These are phyloP conservation scores for Exophiala phaeomuriformis DNA, from an alignment of 2,329 filamentous ascomycete species.

Conservation along the genomic window DNA sequence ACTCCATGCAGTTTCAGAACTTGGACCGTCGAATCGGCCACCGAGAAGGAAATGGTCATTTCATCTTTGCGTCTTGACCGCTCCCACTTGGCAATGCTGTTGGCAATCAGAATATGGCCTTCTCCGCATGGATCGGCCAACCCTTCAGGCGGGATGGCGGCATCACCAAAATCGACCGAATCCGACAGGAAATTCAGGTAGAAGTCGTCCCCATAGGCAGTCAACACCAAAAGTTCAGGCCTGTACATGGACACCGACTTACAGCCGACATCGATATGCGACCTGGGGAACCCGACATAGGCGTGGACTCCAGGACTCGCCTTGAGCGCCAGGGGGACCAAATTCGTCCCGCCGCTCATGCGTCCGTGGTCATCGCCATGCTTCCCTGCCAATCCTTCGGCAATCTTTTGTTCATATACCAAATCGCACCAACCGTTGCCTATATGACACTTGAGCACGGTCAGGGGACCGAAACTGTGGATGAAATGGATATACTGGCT, in stretches of 20 bases:
- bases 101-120: constrained; percentile 24
- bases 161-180: constrained; percentile 19
- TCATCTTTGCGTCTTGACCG: constrained; percentile 13
- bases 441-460: constrained; percentile 10
- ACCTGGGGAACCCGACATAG: constrained; percentile 19
- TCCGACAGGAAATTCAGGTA: constrained; percentile 24
- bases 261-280: constrained; percentile 17
- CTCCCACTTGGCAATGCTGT: constrained; percentile 26
- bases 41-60: constrained; percentile 23
- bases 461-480: constrained; percentile 12
- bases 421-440: constrained; percentile 10
- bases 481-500: constrained; percentile 21
- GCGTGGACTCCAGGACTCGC: not conserved
- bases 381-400: not conserved
- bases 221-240: constrained; percentile 21
- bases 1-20: constrained; percentile 1
- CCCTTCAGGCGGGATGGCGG: constrained; percentile 11
- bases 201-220: constrained; percentile 14
- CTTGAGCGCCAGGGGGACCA: constrained; percentile 12
- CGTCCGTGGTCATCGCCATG: constrained; percentile 9
- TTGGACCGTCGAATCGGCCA: constrained; percentile 24
- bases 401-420: constrained; percentile 17
- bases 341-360: constrained; percentile 22
- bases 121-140: constrained; percentile 17
- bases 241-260: constrained; percentile 14